Percentiles rank a stretch among this genome's conserved stretches.
Evolutionary conservation across 805 yeast genomes (phyloP).

Genomic region (Teunomyces barrocoloradensis): DNA sequence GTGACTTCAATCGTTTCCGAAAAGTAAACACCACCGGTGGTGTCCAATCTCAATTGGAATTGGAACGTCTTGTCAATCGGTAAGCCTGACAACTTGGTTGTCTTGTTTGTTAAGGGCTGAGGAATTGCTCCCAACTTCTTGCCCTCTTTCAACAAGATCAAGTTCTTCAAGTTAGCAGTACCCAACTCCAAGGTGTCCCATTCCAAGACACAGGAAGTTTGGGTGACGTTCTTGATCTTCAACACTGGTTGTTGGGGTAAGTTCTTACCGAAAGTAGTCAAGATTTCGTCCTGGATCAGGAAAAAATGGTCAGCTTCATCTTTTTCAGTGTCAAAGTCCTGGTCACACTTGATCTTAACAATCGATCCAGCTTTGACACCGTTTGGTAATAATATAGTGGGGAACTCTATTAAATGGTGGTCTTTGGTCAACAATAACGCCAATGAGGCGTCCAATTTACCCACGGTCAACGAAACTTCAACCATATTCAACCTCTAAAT

Average conservation of each 20-base stretch:
- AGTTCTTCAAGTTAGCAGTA: conserved; percentile 71
- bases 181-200: conserved; percentile 90
- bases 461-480: conserved; percentile 90
- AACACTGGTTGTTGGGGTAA: conserved; percentile 72
- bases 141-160: conserved; percentile 74
- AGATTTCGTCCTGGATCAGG: conserved; percentile 68
- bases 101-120: conserved; percentile 70
- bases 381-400: conserved; percentile 88
- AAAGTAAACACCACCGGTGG: conserved; percentile 83
- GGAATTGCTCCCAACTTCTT: conserved; percentile 79
- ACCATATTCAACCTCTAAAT: conserved; percentile 50
- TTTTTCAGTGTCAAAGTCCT: conserved; percentile 65
- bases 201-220: conserved; percentile 89
- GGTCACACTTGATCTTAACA: conserved; percentile 79
- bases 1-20: conserved; percentile 67
- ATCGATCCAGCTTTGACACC: conserved; percentile 92
- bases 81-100: conserved; percentile 87
- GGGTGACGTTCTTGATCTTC: conserved; percentile 75
- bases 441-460: conserved; percentile 91
- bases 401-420: conserved; percentile 94
- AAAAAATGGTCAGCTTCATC: conserved; percentile 59
- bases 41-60: conserved; percentile 76
- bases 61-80: conserved; percentile 80
- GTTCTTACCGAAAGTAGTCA: conserved; percentile 66
- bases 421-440: conserved; percentile 87